Percentiles rank a stretch among this genome's conserved stretches.
Evolutionary conservation across 768 basidiomycete genomes (phyloP).

Genomic region (Rhodosporidiobolus odoratus): DNA sequence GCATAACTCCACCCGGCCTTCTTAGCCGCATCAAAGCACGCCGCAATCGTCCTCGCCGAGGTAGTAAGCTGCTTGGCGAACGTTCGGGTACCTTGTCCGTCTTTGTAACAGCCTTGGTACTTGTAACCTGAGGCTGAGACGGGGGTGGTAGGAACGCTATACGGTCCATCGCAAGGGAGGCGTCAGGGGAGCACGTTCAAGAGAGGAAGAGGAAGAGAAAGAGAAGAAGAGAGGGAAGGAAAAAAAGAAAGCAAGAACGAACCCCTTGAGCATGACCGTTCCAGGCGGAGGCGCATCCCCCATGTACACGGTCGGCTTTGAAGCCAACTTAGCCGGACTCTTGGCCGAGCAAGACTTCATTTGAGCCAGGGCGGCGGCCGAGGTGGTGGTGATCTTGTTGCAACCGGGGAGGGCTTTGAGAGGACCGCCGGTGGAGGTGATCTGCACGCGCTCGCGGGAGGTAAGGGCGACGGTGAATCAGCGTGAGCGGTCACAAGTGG

Average conservation of each 20-base stretch:
- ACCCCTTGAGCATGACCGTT: background rate
- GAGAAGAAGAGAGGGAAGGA: background rate
- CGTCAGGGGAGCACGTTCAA: too few species aligned
- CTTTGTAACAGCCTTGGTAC: conserved; percentile 14
- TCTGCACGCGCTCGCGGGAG: background rate
- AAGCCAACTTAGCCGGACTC: background rate
- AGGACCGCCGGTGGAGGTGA: background rate
- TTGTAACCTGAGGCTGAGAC: conserved; percentile 5
- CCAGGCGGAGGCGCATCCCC: background rate
- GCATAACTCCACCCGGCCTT: background rate
- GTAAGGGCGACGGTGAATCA: too few species aligned
- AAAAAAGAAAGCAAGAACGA: background rate
- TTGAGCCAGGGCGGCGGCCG: background rate
- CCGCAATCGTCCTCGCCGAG: background rate
- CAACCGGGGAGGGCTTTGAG: conserved; percentile 10
- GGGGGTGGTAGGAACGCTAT: background rate
- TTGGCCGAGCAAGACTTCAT: background rate
- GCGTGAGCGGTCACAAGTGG: background rate
- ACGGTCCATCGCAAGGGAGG: too few species aligned
- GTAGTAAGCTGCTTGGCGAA: conserved; percentile 1
- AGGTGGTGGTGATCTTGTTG: conserved; percentile 15
- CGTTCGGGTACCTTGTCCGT: background rate
- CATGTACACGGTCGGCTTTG: background rate
- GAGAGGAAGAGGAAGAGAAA: background rate
- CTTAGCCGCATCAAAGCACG: background rate